Evolutionary conservation across 164 flowering plant genomes (phyloP).

Genomic region (Protea cynaroides): DNA sequence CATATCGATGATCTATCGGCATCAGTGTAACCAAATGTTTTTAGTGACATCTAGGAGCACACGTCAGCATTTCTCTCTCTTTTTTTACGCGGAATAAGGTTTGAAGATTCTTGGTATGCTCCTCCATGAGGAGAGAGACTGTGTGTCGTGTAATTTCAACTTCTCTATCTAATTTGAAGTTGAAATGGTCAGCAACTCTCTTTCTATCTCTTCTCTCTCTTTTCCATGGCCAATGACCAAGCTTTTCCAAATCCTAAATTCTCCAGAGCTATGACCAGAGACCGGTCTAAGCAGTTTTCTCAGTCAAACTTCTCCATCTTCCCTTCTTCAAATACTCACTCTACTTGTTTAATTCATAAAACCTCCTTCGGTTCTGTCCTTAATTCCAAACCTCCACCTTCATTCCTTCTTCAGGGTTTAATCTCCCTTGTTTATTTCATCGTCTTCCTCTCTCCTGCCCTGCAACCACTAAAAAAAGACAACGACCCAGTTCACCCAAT

Average conservation of each 20-base stretch:
- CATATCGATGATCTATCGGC: background rate
- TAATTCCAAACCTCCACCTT: background rate
- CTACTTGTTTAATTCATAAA: background rate
- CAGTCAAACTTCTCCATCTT: slow-evolving; percentile 23
- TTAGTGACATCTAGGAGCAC: background rate
- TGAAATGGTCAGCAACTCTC: slow-evolving; percentile 30
- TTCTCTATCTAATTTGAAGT: no score
- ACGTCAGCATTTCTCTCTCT: background rate
- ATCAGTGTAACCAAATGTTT: background rate
- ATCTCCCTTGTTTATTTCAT: background rate
- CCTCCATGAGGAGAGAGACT: no score
- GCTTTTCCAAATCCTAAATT: slow-evolving; percentile 13
- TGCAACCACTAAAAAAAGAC: background rate
- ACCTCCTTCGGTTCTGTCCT: slow-evolving; percentile 3
- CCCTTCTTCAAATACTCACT: background rate
- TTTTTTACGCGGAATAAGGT: slow-evolving; percentile 22
- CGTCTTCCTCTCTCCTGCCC: background rate
- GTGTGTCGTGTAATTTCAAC: no score
- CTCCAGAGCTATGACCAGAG: no score
- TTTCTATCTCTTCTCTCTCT: slow-evolving; percentile 5
- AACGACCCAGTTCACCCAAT: slow-evolving; percentile 11
- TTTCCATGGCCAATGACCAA: no score
- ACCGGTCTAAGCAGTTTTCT: background rate
- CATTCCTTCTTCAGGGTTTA: background rate
- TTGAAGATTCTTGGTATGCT: slow-evolving; percentile 19